Percentiles rank a stretch among this genome's conserved stretches.
Conservation (phyloP, 2,329 filamentous ascomycete species). For the Clathrospora elynae region DNA sequence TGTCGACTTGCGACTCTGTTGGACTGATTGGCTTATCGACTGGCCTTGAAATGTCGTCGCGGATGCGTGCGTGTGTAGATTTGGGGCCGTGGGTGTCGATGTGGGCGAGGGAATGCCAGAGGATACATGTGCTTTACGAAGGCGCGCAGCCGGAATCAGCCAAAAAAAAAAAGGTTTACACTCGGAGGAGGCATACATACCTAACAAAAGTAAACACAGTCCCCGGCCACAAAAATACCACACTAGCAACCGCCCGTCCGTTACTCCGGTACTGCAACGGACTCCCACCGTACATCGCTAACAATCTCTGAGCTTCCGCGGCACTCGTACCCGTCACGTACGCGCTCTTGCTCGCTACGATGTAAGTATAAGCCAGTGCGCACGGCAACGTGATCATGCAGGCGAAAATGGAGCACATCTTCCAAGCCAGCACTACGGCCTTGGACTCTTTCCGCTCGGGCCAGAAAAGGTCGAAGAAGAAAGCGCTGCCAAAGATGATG, state of each 20-base stretch:
- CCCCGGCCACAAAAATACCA: constrained; percentile 61
- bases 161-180: not conserved
- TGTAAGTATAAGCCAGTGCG: constrained; percentile 58
- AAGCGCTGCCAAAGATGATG: constrained; percentile 63
- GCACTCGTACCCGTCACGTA: constrained; percentile 52
- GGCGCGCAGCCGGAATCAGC: no score
- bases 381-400: constrained; percentile 55
- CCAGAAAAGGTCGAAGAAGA: constrained; percentile 68
- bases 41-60: constrained; percentile 14
- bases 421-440: constrained; percentile 60
- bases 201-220: constrained; percentile 56
- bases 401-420: constrained; percentile 56
- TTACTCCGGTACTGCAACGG: constrained; percentile 57
- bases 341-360: constrained; percentile 55
- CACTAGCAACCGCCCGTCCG: constrained; percentile 56
- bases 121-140: constrained; percentile 43
- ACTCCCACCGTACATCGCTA: constrained; percentile 46
- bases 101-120: constrained; percentile 49
- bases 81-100: constrained; percentile 49
- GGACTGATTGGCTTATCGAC: no score
- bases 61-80: constrained; percentile 44
- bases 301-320: constrained; percentile 37
- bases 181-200: constrained; percentile 31
- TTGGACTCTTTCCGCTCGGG: constrained; percentile 58
- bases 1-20: no score